These are phyloP conservation scores for Corynascus novoguineensis DNA, from an alignment of 495 filamentous ascomycete species.

Conservation along the genomic window DNA sequence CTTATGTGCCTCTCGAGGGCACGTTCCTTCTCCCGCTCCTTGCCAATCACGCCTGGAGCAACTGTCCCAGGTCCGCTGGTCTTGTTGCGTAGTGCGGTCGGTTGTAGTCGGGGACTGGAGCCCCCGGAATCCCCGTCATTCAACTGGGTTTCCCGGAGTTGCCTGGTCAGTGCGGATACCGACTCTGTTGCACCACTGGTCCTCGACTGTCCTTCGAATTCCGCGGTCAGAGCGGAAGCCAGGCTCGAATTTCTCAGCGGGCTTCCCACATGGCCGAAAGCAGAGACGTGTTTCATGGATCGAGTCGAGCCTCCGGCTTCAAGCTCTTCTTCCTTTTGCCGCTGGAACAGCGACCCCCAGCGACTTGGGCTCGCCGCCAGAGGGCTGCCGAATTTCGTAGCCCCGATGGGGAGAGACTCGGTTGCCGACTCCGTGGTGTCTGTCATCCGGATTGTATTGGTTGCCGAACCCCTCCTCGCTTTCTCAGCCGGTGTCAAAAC, in stretches of 20 bases:
- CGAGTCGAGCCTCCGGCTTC: slow-evolving; percentile 20
- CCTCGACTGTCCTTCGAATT: slow-evolving; percentile 41
- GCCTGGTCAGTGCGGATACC: slow-evolving; percentile 66
- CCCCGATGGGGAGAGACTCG: slow-evolving; percentile 31
- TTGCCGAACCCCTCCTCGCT: slow-evolving; percentile 66
- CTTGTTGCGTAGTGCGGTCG: slow-evolving; percentile 29
- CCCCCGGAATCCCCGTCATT: slow-evolving; percentile 35
- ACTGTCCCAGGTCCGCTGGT: slow-evolving; percentile 22
- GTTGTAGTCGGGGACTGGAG: slow-evolving; percentile 38
- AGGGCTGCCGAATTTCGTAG: slow-evolving; percentile 76
- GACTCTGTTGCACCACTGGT: slow-evolving; percentile 45
- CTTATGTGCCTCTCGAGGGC: slow-evolving; percentile 47
- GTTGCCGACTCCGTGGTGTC: slow-evolving; percentile 43
- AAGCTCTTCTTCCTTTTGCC: slow-evolving; percentile 67
- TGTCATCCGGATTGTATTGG: slow-evolving; percentile 44
- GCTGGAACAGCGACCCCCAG: slow-evolving; percentile 77
- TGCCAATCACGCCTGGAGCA: slow-evolving; percentile 30
- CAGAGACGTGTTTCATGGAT: slow-evolving; percentile 43
- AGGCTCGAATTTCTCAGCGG: slow-evolving; percentile 81
- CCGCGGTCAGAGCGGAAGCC: slow-evolving; percentile 60
- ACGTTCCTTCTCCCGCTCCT: slow-evolving; percentile 32
- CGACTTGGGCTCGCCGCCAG: slow-evolving; percentile 75
- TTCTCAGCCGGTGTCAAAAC: slow-evolving; percentile 88
- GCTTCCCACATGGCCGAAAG: slow-evolving; percentile 85
- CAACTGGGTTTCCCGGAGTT: slow-evolving; percentile 54